Base-by-base conservation (phyloP, 139 green algal genomes). In the Pycnococcus provasolii region DNA sequence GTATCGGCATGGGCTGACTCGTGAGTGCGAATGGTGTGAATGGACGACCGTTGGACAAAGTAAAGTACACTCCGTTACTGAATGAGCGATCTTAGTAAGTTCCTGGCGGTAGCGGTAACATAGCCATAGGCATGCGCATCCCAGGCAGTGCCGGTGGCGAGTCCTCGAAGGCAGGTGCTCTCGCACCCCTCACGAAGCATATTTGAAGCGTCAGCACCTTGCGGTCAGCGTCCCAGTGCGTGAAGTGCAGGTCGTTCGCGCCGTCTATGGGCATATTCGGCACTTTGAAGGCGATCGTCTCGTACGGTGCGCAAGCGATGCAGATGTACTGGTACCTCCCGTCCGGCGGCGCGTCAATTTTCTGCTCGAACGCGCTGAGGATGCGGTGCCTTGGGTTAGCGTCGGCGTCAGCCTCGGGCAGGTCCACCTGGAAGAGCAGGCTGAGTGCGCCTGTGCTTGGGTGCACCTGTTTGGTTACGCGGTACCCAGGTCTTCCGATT, bases 381-480 rank as follows among this genome's bases (percentile, higher is more conserved):
- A 99, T 95, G 65, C 94, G 84, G 80, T 99, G 91, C 4, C 94
- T 78, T 3, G 94, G 94, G 66, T 81, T 84, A 6, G 47, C 74
- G 62, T 81, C 86, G 50, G 94, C 87, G 72, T 97, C 92, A 45
- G 96, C 96, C 80, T 99, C 93, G 0, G 92, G 93, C 77, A 95
- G 97, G 60, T 99, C 92, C 50, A 94, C 89, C 87, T 97, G 90
- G 75, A 99, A 98, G 6, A 99, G 79, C 66, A 99, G 80, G 0
- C 86, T 91, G 0, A 90, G 75, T 63, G 92, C 82, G 3, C 76
- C 62, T 0, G 77, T 80, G 11, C 92, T 79, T 0, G 58, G 40
- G 68, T 98, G 88, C 74, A 85, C 95, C 79, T 98, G 89, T 75
- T 99, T 99, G 2, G 94, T 99, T 1, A 99, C 94, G 1, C 90